phyloP scores from a whole-genome alignment of 768 basidiomycete species.

The Paxillus ammoniavirescens region DNA sequence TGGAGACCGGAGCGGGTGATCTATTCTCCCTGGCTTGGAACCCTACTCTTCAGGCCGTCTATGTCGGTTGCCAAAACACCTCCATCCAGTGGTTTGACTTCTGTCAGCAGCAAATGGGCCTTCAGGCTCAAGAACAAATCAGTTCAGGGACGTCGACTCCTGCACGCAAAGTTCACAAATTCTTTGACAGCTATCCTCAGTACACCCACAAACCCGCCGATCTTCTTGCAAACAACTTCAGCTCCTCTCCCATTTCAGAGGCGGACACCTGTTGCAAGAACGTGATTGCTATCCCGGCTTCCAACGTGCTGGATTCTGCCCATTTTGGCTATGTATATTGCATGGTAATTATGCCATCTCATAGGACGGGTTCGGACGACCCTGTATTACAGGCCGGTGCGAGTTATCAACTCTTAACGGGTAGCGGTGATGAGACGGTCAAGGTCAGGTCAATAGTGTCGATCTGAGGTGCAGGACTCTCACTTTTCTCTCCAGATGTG shows the following conservation, averaged over 20 bases:
- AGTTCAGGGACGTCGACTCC: constrained; percentile 36
- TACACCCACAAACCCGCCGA: constrained; percentile 68
- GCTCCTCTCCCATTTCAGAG: constrained; percentile 31
- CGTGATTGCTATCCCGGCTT: constrained; percentile 53
- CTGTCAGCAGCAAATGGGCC: constrained; percentile 8
- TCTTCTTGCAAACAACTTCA: constrained; percentile 58
- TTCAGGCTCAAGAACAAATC: constrained; percentile 5
- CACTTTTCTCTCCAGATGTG: constrained; percentile 50
- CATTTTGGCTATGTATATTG: constrained; percentile 96
- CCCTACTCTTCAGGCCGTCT: constrained; percentile 63
- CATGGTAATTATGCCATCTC: constrained; percentile 52
- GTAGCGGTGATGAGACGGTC: constrained; percentile 88
- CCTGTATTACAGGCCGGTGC: constrained; percentile 18
- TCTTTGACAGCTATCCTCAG: constrained; percentile 88
- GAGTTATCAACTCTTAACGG: constrained; percentile 65
- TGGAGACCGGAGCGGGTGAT: constrained; percentile 82
- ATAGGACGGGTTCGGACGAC: constrained; percentile 37
- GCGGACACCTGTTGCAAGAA: constrained; percentile 23
- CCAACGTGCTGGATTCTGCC: constrained; percentile 81
- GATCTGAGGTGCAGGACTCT: background rate
- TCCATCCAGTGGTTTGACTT: constrained; percentile 89
- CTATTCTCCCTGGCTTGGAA: constrained; percentile 86
- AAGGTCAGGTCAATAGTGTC: constrained; percentile 50
- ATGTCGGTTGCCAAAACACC: constrained; percentile 90
- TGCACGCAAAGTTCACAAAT: constrained; percentile 69